Conservation (phyloP, 345 rosid genomes). For the Lepidium sativum region DNA sequence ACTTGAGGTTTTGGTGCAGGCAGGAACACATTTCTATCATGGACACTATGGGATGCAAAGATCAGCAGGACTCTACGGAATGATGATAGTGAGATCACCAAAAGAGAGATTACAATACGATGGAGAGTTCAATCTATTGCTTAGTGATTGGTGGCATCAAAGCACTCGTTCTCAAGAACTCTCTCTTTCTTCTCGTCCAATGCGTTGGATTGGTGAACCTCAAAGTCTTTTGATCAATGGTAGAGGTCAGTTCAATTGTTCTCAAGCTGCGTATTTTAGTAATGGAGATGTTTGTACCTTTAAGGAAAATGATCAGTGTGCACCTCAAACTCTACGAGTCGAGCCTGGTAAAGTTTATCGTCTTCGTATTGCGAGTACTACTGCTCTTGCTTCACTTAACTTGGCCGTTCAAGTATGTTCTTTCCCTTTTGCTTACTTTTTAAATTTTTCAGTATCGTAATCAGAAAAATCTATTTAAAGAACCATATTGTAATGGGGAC, state of each 20-base stretch:
- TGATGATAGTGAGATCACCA: conserved; percentile 51
- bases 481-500: no score
- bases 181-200: conserved; percentile 51
- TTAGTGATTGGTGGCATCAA: conserved; percentile 89
- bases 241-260: conserved; percentile 75
- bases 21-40: conserved; percentile 81
- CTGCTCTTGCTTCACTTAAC: conserved; percentile 70
- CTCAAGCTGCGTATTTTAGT: conserved; percentile 36
- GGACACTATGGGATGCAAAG: conserved; percentile 91
- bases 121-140: conserved; percentile 45
- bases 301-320: conserved; percentile 48
- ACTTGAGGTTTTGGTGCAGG: conserved; percentile 25
- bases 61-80: conserved; percentile 67
- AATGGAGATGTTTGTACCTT: conserved; percentile 35
- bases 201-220: conserved; percentile 80
- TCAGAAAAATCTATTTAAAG: no score
- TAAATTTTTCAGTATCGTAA: no score
- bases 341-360: conserved; percentile 49
- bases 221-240: conserved; percentile 56
- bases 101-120: conserved; percentile 53
- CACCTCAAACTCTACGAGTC: conserved; percentile 45
- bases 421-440: not conserved
- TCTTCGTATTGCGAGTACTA: conserved; percentile 66
- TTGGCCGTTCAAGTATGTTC: conserved; percentile 47
- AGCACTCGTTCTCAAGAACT: conserved; percentile 50